Conservation (phyloP, 371 early-diverging fungal genomes). For the Haplosporangium sp. region DNA sequence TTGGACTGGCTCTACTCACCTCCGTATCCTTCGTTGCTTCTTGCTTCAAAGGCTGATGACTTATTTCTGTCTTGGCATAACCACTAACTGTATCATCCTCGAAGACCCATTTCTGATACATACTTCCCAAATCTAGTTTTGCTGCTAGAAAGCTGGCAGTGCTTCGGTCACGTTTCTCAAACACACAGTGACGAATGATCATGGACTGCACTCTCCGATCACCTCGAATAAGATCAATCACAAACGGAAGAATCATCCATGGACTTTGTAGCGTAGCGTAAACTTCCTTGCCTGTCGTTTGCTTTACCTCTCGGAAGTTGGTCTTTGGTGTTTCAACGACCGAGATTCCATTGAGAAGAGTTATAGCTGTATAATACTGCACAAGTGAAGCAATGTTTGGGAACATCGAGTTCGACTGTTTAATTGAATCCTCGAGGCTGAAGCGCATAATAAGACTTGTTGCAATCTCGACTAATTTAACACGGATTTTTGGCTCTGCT, state of each 20-base stretch:
- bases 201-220: slow-evolving; percentile 4
- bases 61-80: no score
- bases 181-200: slow-evolving; percentile 5
- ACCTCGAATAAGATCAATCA: not conserved
- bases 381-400: not conserved
- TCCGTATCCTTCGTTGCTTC: no score
- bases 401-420: not conserved
- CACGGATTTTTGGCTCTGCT: not conserved
- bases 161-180: not conserved
- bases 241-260: slow-evolving; percentile 7
- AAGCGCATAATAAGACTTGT: slow-evolving; percentile 8
- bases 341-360: not conserved
- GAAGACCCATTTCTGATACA: not conserved
- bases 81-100: not conserved
- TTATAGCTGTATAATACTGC: not conserved
- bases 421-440: not conserved
- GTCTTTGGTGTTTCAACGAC: not conserved
- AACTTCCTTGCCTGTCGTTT: not conserved
- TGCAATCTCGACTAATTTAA: slow-evolving; percentile 3
- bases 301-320: not conserved
- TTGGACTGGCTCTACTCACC: no score
- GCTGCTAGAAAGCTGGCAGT: not conserved
- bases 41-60: not conserved
- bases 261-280: not conserved
- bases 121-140: not conserved